Evolutionary conservation across 2,329 filamentous ascomycete genomes (phyloP), one percentile per base, ranked within the genome.

Genomic region (Neodidymelliopsis sp.): DNA sequence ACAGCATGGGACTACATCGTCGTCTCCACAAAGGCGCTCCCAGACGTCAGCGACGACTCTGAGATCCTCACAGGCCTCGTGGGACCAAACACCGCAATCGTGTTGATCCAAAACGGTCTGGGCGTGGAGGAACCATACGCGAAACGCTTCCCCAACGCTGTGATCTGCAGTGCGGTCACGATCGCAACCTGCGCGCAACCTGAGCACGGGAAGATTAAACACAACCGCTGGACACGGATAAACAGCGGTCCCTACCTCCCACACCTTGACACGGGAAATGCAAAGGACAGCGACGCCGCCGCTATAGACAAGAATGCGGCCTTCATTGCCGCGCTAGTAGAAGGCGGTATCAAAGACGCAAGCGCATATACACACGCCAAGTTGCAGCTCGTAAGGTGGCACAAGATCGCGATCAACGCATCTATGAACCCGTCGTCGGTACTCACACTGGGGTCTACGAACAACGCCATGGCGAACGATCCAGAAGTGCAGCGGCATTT

Each of bases 331-430:
- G 79, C 83, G 71, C 81, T 85, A 67, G 69, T 74, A 10, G 72
- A 81, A n/a, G 86, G 85, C 27, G 82, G 81, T 2, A 83, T 90
- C 56, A 79, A 79, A 49, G 87, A 90, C 69, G 84, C 85, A 4
- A 82, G 85, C 53, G 75, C 81, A 6, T 84, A 87, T 60, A 79
- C 82, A 35, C 85, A 89, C 68, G 74, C 84, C 23, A 86, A 84
- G 51, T 75, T 90, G 34, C 88, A 90, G 71, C 81, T 84, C 30
- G 82, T 90, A 13, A 79, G 87, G 18, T 90, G 87, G 87, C 87
- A 90, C 71, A 90, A 90, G 71, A 82, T 90, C 54, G 86, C 85
- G 61, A 89, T 90, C 76, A 90, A 90, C 69, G 85, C 86, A 0
- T 83, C 85, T 40, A 88, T 90, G 80, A 90, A 90, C 72, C 86